Conservation (phyloP, 352 stramenopile species). For the Pythium guiyangense region DNA sequence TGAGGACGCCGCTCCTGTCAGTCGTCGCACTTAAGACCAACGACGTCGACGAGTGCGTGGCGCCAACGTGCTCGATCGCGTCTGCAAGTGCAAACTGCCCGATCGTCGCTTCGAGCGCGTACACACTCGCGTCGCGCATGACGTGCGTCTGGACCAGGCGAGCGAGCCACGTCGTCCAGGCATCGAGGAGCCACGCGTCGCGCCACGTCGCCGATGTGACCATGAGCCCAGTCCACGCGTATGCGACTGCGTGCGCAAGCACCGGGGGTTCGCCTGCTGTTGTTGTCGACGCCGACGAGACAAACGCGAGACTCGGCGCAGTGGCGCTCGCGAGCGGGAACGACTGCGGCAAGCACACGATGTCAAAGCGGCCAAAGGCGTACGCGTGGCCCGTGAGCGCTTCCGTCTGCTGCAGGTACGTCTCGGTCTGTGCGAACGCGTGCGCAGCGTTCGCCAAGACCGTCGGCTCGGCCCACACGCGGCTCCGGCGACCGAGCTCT, state of each 20-base stretch:
- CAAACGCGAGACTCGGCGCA: not conserved
- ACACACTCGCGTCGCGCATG: slow-evolving; percentile 21
- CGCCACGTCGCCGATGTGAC: slow-evolving; percentile 94
- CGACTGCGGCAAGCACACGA: slow-evolving; percentile 94
- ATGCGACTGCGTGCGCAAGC: slow-evolving; percentile 95
- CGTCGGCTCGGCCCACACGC: slow-evolving; percentile 91
- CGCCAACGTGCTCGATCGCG: not conserved
- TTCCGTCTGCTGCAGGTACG: slow-evolving; percentile 29
- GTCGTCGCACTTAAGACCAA: not conserved
- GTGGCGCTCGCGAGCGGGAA: slow-evolving; percentile 74
- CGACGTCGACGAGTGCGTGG: not conserved
- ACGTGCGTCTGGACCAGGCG: slow-evolving; percentile 90
- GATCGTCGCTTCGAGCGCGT: not conserved
- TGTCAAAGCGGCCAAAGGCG: slow-evolving; percentile 94
- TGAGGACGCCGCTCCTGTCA: too few relatives aligned
- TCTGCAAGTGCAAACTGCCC: not conserved
- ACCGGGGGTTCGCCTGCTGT: slow-evolving; percentile 43
- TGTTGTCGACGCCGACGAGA: not conserved
- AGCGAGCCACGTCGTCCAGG: slow-evolving; percentile 96
- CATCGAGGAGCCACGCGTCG: slow-evolving; percentile 98
- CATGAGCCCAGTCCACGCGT: slow-evolving; percentile 96
- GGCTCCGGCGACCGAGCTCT: slow-evolving; percentile 83
- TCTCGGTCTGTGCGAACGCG: slow-evolving; percentile 96
- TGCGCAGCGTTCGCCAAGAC: slow-evolving; percentile 89
- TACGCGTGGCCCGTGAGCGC: slow-evolving; percentile 90